phyloP scores from a whole-genome alignment of 352 stramenopile species.

The Phytophthora megakarya region DNA sequence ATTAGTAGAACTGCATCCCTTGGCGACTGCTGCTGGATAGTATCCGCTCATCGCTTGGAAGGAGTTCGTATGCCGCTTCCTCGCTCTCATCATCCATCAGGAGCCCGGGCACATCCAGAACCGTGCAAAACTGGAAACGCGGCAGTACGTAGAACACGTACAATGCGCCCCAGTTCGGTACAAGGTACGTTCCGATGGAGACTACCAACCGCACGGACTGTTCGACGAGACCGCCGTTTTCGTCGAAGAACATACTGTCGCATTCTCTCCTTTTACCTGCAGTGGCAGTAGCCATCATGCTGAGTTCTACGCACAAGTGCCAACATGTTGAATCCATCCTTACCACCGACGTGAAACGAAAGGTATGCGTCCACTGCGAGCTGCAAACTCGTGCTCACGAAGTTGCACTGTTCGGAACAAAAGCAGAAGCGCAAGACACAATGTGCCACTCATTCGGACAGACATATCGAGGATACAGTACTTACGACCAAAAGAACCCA shows the following conservation, averaged over 20 bases:
- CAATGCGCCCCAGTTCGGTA: slow-evolving; percentile 69
- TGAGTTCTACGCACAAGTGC: not conserved
- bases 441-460: slow-evolving; percentile 2
- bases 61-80: slow-evolving; percentile 19
- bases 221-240: slow-evolving; percentile 57
- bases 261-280: slow-evolving; percentile 45
- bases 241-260: slow-evolving; percentile 76
- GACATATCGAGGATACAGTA: slow-evolving; percentile 2
- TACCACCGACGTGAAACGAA: slow-evolving; percentile 54
- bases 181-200: slow-evolving; percentile 54
- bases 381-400: slow-evolving; percentile 64
- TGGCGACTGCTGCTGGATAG: slow-evolving; percentile 9
- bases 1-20: slow-evolving; percentile 26
- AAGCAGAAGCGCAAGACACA: not conserved
- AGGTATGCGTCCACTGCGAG: slow-evolving; percentile 68
- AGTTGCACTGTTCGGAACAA: slow-evolving; percentile 51
- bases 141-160: slow-evolving; percentile 78
- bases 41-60: slow-evolving; percentile 23
- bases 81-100: slow-evolving; percentile 25
- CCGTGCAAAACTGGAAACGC: slow-evolving; percentile 66
- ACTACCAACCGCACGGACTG: slow-evolving; percentile 59
- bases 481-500: slow-evolving; percentile 71
- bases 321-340: slow-evolving; percentile 3
- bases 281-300: not conserved
- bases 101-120: slow-evolving; percentile 63